phyloP scores from a whole-genome alignment of 768 basidiomycete genomes.

The Rhodotorula babjevae region DNA sequence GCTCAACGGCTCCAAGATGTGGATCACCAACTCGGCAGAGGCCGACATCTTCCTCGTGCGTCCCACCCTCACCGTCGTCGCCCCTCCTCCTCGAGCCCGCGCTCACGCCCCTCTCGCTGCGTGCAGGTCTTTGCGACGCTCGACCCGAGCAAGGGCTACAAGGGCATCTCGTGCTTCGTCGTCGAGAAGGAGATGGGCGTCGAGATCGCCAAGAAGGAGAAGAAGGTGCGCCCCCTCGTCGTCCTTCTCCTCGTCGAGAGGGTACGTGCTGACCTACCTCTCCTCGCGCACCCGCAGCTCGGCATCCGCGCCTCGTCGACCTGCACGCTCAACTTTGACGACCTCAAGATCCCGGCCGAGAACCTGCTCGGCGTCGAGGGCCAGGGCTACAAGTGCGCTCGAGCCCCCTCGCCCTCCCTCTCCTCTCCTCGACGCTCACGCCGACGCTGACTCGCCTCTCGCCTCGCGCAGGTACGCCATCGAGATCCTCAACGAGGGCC shows the following conservation, averaged over 20 bases:
- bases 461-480: constrained; percentile 72
- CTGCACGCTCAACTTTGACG: constrained; percentile 89
- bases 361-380: constrained; percentile 90
- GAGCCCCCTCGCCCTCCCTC: no score
- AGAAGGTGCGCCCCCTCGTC: constrained; percentile 55
- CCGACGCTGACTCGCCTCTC: background rate
- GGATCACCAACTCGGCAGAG: constrained; percentile 44
- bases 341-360: constrained; percentile 73
- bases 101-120: constrained; percentile 58
- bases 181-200: constrained; percentile 96
- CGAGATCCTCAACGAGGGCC: constrained; percentile 90
- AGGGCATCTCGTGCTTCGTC: constrained; percentile 96
- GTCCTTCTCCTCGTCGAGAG: background rate
- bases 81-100: background rate
- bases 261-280: background rate
- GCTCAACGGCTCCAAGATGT: constrained; percentile 91
- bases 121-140: constrained; percentile 92
- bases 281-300: constrained; percentile 48
- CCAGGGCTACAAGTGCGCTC: constrained; percentile 58
- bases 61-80: background rate
- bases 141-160: constrained; percentile 91
- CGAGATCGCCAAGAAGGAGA: constrained; percentile 96
- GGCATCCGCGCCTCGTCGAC: constrained; percentile 95
- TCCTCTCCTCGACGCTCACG: constrained; percentile 43
- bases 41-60: constrained; percentile 45